Evolutionary conservation across 495 filamentous ascomycete genomes (phyloP).

Genomic region (Xylaria acuta): DNA sequence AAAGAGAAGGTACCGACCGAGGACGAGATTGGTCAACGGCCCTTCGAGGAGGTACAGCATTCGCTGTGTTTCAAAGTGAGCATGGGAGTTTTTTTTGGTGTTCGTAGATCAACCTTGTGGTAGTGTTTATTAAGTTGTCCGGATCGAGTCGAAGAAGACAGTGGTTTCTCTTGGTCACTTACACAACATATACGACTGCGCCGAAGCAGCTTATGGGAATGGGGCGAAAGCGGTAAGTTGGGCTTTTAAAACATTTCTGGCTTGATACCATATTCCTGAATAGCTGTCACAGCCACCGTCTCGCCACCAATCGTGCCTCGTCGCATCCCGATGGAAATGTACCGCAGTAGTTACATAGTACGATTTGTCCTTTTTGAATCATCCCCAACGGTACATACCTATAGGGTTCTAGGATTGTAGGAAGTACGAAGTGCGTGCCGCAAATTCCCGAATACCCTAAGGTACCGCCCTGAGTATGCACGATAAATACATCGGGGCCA

Average conservation of each 20-base stretch:
- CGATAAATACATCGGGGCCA: constrained; percentile 4
- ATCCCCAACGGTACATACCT: neutral
- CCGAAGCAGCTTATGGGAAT: constrained; percentile 3
- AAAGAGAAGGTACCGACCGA: constrained; percentile 23
- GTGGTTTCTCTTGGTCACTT: neutral
- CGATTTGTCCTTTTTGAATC: neutral
- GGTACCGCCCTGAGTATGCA: neutral
- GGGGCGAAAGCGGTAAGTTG: neutral
- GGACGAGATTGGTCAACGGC: constrained; percentile 20
- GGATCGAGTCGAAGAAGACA: neutral
- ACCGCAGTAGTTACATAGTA: neutral
- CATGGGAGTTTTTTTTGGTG: constrained; percentile 28
- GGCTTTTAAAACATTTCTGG: neutral
- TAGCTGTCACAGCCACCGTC: constrained; percentile 18
- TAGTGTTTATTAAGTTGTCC: neutral
- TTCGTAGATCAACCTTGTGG: neutral
- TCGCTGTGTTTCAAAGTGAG: constrained; percentile 38
- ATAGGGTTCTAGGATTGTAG: neutral
- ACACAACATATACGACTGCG: neutral
- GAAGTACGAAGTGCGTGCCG: neutral
- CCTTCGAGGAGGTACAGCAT: constrained; percentile 9
- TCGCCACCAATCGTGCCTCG: constrained; percentile 16
- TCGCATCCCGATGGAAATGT: neutral
- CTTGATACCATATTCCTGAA: constrained; percentile 2
- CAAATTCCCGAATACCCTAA: neutral